These are phyloP conservation scores for Candida dendrica DNA, from an alignment of 805 yeast genomes.

Conservation along the genomic window DNA sequence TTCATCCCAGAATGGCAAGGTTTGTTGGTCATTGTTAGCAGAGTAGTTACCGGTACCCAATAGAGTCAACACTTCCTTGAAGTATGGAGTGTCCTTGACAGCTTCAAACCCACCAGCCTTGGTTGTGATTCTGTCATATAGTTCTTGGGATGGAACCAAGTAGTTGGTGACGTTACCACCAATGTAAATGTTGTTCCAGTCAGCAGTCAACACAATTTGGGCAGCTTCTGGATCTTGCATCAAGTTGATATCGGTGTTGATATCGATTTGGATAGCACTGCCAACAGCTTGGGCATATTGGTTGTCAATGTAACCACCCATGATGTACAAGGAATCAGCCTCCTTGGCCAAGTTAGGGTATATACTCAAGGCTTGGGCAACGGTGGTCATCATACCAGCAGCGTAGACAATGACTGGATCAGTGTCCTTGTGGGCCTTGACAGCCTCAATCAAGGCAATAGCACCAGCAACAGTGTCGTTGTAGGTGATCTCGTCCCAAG, in stretches of 20 bases:
- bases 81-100: conserved; percentile 23
- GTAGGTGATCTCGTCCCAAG: conserved; percentile 26
- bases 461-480: conserved; percentile 28
- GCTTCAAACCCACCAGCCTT: conserved; percentile 27
- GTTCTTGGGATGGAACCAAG: conserved; percentile 30
- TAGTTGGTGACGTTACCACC: conserved; percentile 37
- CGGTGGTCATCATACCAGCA: conserved; percentile 37
- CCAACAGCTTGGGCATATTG: conserved; percentile 31
- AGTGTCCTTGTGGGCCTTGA: conserved; percentile 27
- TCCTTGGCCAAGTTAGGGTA: conserved; percentile 33
- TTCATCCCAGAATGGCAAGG: conserved; percentile 38
- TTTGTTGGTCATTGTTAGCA: conserved; percentile 23
- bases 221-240: conserved; percentile 41
- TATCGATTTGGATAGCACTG: conserved; percentile 25
- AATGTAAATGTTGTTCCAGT: conserved; percentile 30
- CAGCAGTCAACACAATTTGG: conserved; percentile 33
- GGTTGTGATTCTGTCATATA: conserved; percentile 27
- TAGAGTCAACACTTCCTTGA: conserved; percentile 22
- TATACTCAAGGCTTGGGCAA: conserved; percentile 35
- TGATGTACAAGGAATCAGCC: conserved; percentile 31
- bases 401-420: conserved; percentile 31
- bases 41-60: conserved; percentile 30
- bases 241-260: conserved; percentile 36
- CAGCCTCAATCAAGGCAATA: conserved; percentile 32
- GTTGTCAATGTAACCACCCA: conserved; percentile 38